A percentile compares a stretch with the other conserved stretches of the same genome.
Evolutionary conservation across 169 alveolate species (phyloP).

Genomic region (Plasmodium gallinaceum): DNA sequence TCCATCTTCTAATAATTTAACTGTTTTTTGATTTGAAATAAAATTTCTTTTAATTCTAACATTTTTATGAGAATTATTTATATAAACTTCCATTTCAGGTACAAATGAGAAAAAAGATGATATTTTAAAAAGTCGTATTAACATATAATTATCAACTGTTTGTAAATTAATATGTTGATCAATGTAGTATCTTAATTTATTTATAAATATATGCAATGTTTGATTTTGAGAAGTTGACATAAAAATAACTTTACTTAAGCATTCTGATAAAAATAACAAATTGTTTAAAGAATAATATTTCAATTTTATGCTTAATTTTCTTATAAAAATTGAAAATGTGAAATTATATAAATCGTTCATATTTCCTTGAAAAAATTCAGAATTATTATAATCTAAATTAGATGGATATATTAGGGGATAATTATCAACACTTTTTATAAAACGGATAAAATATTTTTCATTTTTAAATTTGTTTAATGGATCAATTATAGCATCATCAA

Average conservation of each 20-base stretch:
- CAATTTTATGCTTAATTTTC: conserved; percentile 25
- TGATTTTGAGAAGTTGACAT: conserved; percentile 62
- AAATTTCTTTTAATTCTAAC: neutral
- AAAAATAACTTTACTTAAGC: conserved; percentile 45
- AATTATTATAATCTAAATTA: neutral
- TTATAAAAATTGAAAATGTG: conserved; percentile 49
- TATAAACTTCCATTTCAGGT: conserved; percentile 38
- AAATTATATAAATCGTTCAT: conserved; percentile 44
- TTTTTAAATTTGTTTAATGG: conserved; percentile 36
- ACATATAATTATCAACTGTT: conserved; percentile 20
- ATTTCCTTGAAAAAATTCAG: conserved; percentile 20
- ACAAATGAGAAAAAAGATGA: conserved; percentile 61
- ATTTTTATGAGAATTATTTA: neutral
- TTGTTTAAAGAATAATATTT: conserved; percentile 20
- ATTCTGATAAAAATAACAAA: conserved; percentile 49
- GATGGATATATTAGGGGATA: conserved; percentile 26
- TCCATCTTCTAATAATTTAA: neutral
- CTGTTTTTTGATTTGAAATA: neutral
- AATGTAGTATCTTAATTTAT: conserved; percentile 43
- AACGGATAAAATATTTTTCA: conserved; percentile 32
- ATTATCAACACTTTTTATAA: conserved; percentile 54
- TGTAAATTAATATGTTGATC: conserved; percentile 8
- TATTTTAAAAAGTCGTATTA: conserved; percentile 46
- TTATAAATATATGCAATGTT: conserved; percentile 40
- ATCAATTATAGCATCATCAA: conserved; percentile 26